Conservation (phyloP, 2,329 filamentous ascomycete species). For the Stemphylium lycopersici region DNA sequence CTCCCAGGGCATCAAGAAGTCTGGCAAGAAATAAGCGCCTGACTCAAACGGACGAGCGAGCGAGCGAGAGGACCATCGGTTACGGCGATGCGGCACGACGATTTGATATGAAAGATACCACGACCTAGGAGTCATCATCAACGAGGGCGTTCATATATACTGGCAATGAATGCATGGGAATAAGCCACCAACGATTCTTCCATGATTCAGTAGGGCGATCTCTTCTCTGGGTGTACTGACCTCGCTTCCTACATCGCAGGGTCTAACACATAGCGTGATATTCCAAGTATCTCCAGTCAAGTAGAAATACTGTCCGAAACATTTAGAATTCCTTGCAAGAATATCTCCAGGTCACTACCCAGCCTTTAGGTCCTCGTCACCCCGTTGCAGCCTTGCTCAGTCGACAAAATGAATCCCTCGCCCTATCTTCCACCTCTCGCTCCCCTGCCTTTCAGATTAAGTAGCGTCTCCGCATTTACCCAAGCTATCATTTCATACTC, state of each 20-base stretch:
- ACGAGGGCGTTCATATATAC: slow-evolving; percentile 25
- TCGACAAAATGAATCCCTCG: not conserved
- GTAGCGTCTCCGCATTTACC: slow-evolving; percentile 56
- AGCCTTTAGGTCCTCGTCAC: no score
- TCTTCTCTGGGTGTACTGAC: not conserved
- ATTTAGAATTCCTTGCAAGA: no score
- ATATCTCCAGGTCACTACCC: no score
- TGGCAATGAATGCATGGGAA: slow-evolving; percentile 28
- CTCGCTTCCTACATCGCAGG: no score
- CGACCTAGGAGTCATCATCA: slow-evolving; percentile 29
- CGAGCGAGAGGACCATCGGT: not conserved
- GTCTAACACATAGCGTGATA: no score
- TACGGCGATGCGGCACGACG: slow-evolving; percentile 11
- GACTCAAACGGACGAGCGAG: not conserved
- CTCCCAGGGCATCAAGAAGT: slow-evolving; percentile 94
- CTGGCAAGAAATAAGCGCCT: slow-evolving; percentile 78
- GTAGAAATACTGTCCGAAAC: no score
- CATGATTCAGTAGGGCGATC: not conserved
- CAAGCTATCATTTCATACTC: slow-evolving; percentile 58
- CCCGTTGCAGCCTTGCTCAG: not conserved
- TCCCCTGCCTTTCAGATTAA: slow-evolving; percentile 17
- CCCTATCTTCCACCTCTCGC: not conserved
- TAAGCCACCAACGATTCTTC: not conserved
- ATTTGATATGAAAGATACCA: slow-evolving; percentile 37
- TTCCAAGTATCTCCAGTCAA: no score